Conservation (phyloP, 805 yeast genomes). For the Pichia gijzeniarum region DNA sequence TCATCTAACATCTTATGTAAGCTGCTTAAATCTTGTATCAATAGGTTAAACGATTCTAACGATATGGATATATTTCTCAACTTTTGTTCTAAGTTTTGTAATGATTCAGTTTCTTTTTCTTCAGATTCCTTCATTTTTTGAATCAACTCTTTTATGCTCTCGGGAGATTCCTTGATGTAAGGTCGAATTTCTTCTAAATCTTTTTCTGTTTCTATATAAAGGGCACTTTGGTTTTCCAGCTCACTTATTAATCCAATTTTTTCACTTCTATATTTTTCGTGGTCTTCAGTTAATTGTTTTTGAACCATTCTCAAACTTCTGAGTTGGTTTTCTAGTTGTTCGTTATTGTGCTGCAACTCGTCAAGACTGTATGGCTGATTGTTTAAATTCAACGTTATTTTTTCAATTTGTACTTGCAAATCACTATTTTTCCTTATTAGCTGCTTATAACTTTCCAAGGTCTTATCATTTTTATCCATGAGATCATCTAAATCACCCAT, state of each 20-base stretch:
- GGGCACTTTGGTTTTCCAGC: conserved; percentile 54
- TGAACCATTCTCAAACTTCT: conserved; percentile 55
- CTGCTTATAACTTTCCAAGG: conserved; percentile 39
- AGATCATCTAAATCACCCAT: conserved; percentile 62
- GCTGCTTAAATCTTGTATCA: conserved; percentile 41
- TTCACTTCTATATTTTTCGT: conserved; percentile 54
- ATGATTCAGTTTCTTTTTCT: conserved; percentile 32
- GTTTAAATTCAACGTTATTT: conserved; percentile 15
- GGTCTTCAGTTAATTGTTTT: conserved; percentile 55
- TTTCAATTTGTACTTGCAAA: conserved; percentile 26
- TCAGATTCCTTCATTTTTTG: conserved; percentile 44
- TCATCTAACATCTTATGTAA: conserved; percentile 43
- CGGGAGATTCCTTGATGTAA: conserved; percentile 57
- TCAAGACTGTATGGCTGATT: conserved; percentile 31
- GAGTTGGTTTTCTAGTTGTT: conserved; percentile 54
- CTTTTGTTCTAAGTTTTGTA: conserved; percentile 39
- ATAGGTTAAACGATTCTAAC: conserved; percentile 49
- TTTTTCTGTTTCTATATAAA: conserved; percentile 49
- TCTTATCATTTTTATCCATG: conserved; percentile 46
- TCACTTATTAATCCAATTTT: conserved; percentile 52
- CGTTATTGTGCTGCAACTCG: conserved; percentile 43
- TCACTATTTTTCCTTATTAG: conserved; percentile 37
- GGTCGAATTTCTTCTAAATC: conserved; percentile 54
- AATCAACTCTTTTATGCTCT: conserved; percentile 45
- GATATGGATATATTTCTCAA: conserved; percentile 48